Percentiles rank a stretch among this genome's conserved stretches.
phyloP scores from a whole-genome alignment of 2,329 filamentous ascomycete species.

The Alternaria solani region DNA sequence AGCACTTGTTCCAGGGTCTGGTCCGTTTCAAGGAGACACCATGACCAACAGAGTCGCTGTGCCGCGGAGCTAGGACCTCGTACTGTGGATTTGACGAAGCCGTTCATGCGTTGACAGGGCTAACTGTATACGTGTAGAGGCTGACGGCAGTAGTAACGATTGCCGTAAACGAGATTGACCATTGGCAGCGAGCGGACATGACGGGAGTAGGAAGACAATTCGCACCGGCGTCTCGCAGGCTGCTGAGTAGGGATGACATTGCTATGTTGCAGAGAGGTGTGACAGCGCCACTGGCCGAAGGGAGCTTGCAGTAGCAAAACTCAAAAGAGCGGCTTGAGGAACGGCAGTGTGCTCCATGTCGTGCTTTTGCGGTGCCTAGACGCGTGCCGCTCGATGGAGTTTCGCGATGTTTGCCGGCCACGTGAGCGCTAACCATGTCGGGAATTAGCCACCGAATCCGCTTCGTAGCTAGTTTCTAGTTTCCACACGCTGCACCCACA shows the following conservation, averaged over 20 bases:
- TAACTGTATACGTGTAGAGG: neutral
- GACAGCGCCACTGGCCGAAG: neutral
- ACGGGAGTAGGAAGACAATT: neutral
- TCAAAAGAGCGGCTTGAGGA: neutral
- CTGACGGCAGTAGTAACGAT: conserved; percentile 4
- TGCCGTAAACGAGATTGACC: conserved; percentile 12
- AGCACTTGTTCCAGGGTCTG: conserved; percentile 22
- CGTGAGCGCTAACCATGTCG: neutral
- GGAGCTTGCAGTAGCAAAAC: conserved; percentile 4
- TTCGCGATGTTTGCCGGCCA: conserved; percentile 4
- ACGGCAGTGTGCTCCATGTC: neutral
- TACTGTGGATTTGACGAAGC: conserved; percentile 9
- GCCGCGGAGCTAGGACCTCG: conserved; percentile 16
- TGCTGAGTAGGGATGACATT: neutral
- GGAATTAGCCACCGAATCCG: conserved; percentile 2
- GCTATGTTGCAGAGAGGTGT: neutral
- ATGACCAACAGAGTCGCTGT: conserved; percentile 21
- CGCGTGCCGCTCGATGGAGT: conserved; percentile 3
- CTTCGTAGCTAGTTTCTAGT: neutral
- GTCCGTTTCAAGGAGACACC: conserved; percentile 30
- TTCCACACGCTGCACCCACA: neutral
- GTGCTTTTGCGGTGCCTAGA: conserved; percentile 1
- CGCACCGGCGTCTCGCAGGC: neutral
- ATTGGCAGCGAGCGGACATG: neutral
- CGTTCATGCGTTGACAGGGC: conserved; percentile 16